Evolutionary conservation across 805 yeast genomes (phyloP).

Genomic region (Cyberlindnera xishuangbannaensis): DNA sequence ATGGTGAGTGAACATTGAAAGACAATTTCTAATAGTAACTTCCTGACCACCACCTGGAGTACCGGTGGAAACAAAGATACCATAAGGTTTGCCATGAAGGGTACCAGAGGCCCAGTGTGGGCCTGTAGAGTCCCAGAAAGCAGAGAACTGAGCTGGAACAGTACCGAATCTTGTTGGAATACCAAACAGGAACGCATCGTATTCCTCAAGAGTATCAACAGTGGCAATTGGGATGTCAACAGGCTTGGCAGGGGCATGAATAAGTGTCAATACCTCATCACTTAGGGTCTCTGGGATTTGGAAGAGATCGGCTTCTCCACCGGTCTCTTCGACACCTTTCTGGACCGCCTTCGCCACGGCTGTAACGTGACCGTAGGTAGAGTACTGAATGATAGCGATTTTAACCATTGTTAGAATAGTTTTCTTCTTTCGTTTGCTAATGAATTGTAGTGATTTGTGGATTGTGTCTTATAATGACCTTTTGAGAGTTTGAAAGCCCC

Average conservation of each 20-base stretch:
- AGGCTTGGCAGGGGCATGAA: conserved; percentile 65
- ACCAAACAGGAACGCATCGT: conserved; percentile 75
- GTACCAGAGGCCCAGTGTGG: conserved; percentile 65
- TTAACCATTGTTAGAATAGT: conserved; percentile 14
- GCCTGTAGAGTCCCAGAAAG: conserved; percentile 77
- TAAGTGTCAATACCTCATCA: conserved; percentile 44
- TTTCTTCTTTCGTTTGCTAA: too few relatives aligned
- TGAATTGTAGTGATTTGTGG: too few relatives aligned
- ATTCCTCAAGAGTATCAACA: conserved; percentile 46
- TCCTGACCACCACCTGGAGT: conserved; percentile 79
- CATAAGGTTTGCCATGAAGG: conserved; percentile 67
- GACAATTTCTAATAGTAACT: conserved; percentile 52
- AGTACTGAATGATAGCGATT: conserved; percentile 46
- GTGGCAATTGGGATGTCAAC: conserved; percentile 56
- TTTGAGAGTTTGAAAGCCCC: too few relatives aligned
- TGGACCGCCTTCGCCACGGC: conserved; percentile 61
- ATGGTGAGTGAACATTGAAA: conserved; percentile 64
- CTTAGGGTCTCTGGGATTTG: conserved; percentile 75
- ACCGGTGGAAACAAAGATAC: conserved; percentile 66
- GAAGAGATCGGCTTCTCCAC: conserved; percentile 60
- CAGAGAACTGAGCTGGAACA: conserved; percentile 68
- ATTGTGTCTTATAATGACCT: too few relatives aligned
- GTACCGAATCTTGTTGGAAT: conserved; percentile 76
- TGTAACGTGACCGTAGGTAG: conserved; percentile 73
- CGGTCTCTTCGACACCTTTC: conserved; percentile 65